A percentile compares a stretch with the other conserved stretches of the same genome.
phyloP scores from a whole-genome alignment of 768 basidiomycete species.

The Termitomyces sp. region DNA sequence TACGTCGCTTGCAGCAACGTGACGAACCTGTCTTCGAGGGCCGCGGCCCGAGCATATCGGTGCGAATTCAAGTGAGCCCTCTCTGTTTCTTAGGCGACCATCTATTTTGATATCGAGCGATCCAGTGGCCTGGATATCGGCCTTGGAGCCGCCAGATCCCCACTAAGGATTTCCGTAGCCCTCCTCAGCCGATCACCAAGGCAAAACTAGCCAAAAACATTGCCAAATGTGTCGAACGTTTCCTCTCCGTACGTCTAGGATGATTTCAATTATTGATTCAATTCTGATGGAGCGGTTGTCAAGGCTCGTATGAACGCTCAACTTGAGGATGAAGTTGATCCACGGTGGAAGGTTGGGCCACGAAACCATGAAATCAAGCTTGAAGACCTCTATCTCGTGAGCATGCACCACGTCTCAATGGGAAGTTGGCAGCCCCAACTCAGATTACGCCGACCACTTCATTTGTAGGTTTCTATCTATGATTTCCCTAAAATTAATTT shows the following conservation, averaged over 20 bases:
- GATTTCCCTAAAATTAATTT: background rate
- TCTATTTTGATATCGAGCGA: constrained; percentile 6
- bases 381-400: constrained; percentile 68
- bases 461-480: background rate
- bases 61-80: constrained; percentile 60
- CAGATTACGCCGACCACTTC: constrained; percentile 42
- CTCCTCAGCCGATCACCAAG: constrained; percentile 71
- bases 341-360: constrained; percentile 56
- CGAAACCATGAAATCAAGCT: constrained; percentile 47
- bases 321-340: constrained; percentile 64
- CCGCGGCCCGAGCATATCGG: constrained; percentile 76
- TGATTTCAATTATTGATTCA: constrained; percentile 1
- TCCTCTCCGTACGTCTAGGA: constrained; percentile 44
- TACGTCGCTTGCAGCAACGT: constrained; percentile 47
- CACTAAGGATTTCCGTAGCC: constrained; percentile 74
- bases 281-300: constrained; percentile 5
- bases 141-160: constrained; percentile 81
- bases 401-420: constrained; percentile 78
- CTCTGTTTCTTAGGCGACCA: background rate
- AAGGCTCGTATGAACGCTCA: constrained; percentile 44
- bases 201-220: constrained; percentile 77
- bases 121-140: constrained; percentile 75
- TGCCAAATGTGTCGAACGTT: constrained; percentile 69
- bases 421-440: constrained; percentile 82
- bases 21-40: constrained; percentile 66